These are phyloP conservation scores for Endothia cerciana DNA, from an alignment of 2,329 filamentous ascomycete species.

Conservation along the genomic window DNA sequence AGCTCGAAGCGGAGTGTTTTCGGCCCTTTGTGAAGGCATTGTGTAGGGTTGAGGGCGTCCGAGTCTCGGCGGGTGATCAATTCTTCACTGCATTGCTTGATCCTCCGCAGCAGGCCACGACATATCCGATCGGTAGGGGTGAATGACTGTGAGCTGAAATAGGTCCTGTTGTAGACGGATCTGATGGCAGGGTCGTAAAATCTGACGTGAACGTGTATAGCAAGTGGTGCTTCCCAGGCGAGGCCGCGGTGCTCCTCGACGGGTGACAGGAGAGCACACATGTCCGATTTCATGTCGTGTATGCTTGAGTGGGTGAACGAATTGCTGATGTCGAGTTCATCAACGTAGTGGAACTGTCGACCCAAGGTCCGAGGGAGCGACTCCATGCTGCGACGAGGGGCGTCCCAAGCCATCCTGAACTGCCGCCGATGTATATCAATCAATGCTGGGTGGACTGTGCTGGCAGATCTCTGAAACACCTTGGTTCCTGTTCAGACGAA, in stretches of 20 bases:
- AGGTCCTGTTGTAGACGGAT: constrained; percentile 48
- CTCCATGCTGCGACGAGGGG: constrained; percentile 14
- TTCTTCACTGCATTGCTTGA: constrained; percentile 56
- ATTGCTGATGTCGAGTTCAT: constrained; percentile 20
- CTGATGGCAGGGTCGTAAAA: constrained; percentile 51
- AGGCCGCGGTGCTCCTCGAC: constrained; percentile 15
- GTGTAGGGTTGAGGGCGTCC: constrained; percentile 45
- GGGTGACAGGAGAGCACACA: constrained; percentile 19
- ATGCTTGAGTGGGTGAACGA: constrained; percentile 1
- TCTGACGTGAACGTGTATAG: constrained; percentile 48
- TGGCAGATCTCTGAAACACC: constrained; percentile 2
- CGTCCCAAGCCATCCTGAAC: constrained; percentile 25
- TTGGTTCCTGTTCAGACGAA: neutral
- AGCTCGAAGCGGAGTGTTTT: constrained; percentile 55
- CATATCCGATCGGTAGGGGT: constrained; percentile 51
- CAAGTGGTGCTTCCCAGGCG: constrained; percentile 20
- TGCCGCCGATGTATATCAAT: constrained; percentile 8
- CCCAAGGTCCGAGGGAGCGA: constrained; percentile 20
- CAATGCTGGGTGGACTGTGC: constrained; percentile 15
- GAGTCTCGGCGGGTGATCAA: constrained; percentile 58
- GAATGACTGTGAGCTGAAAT: constrained; percentile 50
- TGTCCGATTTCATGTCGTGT: constrained; percentile 12
- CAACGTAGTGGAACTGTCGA: constrained; percentile 10
- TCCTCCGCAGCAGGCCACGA: constrained; percentile 52
- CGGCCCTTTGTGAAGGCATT: constrained; percentile 31